These are phyloP conservation scores for Corinectria fuckeliana DNA, from an alignment of 2,329 filamentous ascomycete genomes.

Conservation along the genomic window DNA sequence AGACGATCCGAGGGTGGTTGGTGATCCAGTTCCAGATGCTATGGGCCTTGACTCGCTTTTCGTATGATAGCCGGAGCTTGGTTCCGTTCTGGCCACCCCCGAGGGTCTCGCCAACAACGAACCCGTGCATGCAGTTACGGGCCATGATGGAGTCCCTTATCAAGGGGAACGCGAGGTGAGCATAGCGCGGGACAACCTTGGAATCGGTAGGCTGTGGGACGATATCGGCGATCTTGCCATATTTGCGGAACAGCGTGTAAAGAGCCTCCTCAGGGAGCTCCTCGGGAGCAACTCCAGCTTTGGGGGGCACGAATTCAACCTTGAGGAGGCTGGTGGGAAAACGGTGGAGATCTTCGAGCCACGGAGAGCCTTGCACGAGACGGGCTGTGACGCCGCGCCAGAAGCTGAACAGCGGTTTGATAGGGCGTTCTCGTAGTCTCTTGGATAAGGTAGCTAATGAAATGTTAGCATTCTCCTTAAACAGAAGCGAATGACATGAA, in stretches of 20 bases:
- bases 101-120: slow-evolving; percentile 69
- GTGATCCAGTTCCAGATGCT: slow-evolving; percentile 89
- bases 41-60: slow-evolving; percentile 76
- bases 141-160: slow-evolving; percentile 84
- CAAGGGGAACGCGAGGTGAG: slow-evolving; percentile 77
- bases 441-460: slow-evolving; percentile 59
- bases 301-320: slow-evolving; percentile 82
- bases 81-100: slow-evolving; percentile 81
- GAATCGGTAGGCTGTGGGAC: slow-evolving; percentile 82
- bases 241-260: slow-evolving; percentile 86
- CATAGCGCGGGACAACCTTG: slow-evolving; percentile 81
- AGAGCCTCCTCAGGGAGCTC: slow-evolving; percentile 87
- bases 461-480: not conserved
- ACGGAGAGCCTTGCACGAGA: slow-evolving; percentile 83
- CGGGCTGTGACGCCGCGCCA: slow-evolving; percentile 73
- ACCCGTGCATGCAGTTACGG: slow-evolving; percentile 90
- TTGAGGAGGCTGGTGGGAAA: slow-evolving; percentile 78
- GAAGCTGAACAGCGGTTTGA: slow-evolving; percentile 91
- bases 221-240: slow-evolving; percentile 91
- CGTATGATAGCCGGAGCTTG: slow-evolving; percentile 80
- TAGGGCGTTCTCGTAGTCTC: slow-evolving; percentile 70
- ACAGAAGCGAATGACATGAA: not conserved
- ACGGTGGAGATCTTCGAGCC: slow-evolving; percentile 91
- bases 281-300: slow-evolving; percentile 72
- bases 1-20: slow-evolving; percentile 84